Percentiles rank a stretch among this genome's conserved stretches.
phyloP scores from a whole-genome alignment of 345 rosid species.

The Clarkia xantiana region DNA sequence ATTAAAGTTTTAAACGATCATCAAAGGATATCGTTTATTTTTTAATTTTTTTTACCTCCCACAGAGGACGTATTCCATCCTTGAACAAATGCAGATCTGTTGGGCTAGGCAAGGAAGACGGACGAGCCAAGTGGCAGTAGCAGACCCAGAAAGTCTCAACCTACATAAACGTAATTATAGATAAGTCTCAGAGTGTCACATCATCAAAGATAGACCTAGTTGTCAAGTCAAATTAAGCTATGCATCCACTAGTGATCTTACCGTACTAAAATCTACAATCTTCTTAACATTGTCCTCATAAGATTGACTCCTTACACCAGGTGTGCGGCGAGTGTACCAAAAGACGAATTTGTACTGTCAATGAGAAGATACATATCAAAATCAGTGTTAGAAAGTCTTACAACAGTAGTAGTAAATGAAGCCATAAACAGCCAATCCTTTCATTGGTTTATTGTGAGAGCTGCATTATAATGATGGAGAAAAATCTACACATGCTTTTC shows the following conservation, averaged over 20 bases:
- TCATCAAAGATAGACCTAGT: too few species aligned
- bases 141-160: slow-evolving; percentile 88
- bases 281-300: slow-evolving; percentile 94
- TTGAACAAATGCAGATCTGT: slow-evolving; percentile 89
- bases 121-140: slow-evolving; percentile 84
- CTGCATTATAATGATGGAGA: too few species aligned
- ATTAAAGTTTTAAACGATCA: too few species aligned
- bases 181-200: not conserved
- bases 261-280: slow-evolving; percentile 85
- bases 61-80: slow-evolving; percentile 81
- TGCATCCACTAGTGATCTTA: slow-evolving; percentile 19
- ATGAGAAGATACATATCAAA: slow-evolving; percentile 6
- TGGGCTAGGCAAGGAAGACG: slow-evolving; percentile 78
- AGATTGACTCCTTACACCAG: slow-evolving; percentile 74
- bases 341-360: slow-evolving; percentile 72
- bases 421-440: too few species aligned
- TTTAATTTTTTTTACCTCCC: slow-evolving; percentile 95
- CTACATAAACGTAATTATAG: slow-evolving; percentile 15
- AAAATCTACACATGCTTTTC: too few species aligned
- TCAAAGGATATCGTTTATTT: too few species aligned
- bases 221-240: not conserved
- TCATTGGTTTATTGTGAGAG: too few species aligned
- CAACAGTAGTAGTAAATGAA: too few species aligned
- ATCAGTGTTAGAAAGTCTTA: not conserved
- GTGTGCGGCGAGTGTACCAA: slow-evolving; percentile 94